Conservation (phyloP, 495 filamentous ascomycete genomes). For the Durotheca rogersii region DNA sequence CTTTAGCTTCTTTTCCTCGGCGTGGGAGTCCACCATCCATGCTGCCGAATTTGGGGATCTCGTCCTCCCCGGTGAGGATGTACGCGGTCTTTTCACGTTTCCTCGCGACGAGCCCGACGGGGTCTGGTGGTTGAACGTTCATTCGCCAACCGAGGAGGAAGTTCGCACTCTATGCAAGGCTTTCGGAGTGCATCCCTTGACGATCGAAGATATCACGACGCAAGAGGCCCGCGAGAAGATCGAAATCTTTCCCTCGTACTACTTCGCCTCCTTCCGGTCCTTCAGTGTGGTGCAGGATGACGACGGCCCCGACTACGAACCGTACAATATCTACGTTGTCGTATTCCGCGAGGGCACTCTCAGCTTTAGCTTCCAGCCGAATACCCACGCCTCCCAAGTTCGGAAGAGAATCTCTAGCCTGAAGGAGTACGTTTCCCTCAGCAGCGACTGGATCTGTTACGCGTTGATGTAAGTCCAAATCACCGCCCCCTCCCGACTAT, state of each 20-base stretch:
- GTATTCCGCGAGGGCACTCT: slow-evolving; percentile 95
- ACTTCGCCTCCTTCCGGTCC: slow-evolving; percentile 94
- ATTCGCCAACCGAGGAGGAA: slow-evolving; percentile 87
- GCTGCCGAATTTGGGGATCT: slow-evolving; percentile 84
- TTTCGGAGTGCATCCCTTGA: slow-evolving; percentile 90
- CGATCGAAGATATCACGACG: slow-evolving; percentile 88
- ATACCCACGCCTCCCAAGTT: slow-evolving; percentile 81
- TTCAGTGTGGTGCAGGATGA: slow-evolving; percentile 67
- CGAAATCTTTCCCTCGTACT: slow-evolving; percentile 94
- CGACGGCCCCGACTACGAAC: slow-evolving; percentile 81
- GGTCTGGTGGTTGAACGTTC: slow-evolving; percentile 94
- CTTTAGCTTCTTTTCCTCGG: slow-evolving; percentile 95
- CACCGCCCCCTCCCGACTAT: not conserved
- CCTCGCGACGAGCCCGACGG: slow-evolving; percentile 66
- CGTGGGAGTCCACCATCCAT: slow-evolving; percentile 86
- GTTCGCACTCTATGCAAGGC: slow-evolving; percentile 83
- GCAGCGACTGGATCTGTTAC: slow-evolving; percentile 98
- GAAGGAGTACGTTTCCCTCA: slow-evolving; percentile 88
- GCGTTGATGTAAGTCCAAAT: slow-evolving; percentile 77
- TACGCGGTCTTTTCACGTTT: slow-evolving; percentile 84
- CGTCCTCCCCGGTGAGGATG: slow-evolving; percentile 81
- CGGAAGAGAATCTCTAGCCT: slow-evolving; percentile 88
- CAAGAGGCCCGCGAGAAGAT: slow-evolving; percentile 98
- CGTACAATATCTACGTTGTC: slow-evolving; percentile 93
- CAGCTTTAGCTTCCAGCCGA: slow-evolving; percentile 86